Percentiles rank a stretch among this genome's conserved stretches.
These are phyloP conservation scores for Neofusicoccum umdonicola DNA, from an alignment of 2,329 filamentous ascomycete species.

Conservation along the genomic window DNA sequence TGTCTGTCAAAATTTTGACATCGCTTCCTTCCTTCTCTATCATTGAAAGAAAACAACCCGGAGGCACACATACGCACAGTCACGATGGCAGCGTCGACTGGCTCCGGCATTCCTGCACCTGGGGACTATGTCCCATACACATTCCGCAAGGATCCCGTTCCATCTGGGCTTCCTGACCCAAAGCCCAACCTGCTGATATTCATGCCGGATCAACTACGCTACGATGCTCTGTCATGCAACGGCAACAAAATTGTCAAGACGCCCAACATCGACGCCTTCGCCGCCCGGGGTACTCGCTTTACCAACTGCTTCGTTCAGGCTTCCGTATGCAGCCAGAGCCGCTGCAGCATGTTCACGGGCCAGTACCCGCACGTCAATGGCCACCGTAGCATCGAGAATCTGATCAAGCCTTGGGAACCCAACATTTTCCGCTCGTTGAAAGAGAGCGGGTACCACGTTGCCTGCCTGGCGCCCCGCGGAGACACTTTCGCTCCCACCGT, in stretches of 20 bases:
- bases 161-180: no score
- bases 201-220: constrained; percentile 51
- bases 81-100: no score
- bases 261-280: constrained; percentile 39
- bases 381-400: constrained; percentile 47
- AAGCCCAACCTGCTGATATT: constrained; percentile 43
- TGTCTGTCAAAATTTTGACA: no score
- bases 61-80: no score
- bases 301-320: constrained; percentile 49
- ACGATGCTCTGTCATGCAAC: constrained; percentile 43
- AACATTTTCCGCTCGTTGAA: constrained; percentile 47
- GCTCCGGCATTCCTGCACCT: no score
- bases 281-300: constrained; percentile 39
- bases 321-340: constrained; percentile 47
- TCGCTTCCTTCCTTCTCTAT: no score
- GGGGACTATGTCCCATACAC: no score
- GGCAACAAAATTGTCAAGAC: constrained; percentile 38
- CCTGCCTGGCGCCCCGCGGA: constrained; percentile 39
- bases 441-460: constrained; percentile 48
- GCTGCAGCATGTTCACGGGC: constrained; percentile 50
- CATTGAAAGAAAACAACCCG: no score
- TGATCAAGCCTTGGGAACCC: constrained; percentile 51
- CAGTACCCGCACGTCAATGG: constrained; percentile 48
- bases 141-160: no score
- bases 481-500: constrained; percentile 45